These are phyloP conservation scores for Casuarina glauca DNA, from an alignment of 306 rosid species.

Conservation along the genomic window DNA sequence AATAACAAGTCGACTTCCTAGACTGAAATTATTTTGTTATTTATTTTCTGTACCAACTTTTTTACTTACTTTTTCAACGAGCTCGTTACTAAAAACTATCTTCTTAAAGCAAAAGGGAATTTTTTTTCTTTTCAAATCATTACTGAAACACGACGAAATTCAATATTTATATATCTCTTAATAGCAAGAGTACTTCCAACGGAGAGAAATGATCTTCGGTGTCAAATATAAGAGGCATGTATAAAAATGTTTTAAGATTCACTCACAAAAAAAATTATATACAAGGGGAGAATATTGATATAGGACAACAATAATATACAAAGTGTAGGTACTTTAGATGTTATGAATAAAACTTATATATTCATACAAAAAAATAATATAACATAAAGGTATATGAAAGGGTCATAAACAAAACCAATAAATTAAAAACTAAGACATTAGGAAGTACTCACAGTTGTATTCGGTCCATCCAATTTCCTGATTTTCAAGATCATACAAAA, in stretches of 20 bases:
- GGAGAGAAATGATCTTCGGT: background rate
- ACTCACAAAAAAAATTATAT: background rate
- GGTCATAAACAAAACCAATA: constrained; percentile 14
- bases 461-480: constrained; percentile 73
- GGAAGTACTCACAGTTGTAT: constrained; percentile 67
- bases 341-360: too few species aligned
- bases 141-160: too few species aligned
- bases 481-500: constrained; percentile 69
- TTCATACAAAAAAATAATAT: too few species aligned
- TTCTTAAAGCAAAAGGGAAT: too few species aligned
- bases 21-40: too few species aligned
- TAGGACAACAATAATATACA: background rate
- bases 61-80: too few species aligned
- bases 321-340: too few species aligned
- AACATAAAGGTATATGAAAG: constrained; percentile 1
- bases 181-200: background rate
- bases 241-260: background rate
- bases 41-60: too few species aligned
- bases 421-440: constrained; percentile 18
- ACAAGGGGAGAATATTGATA: background rate
- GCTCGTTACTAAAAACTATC: too few species aligned
- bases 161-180: background rate
- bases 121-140: too few species aligned
- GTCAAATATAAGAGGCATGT: background rate
- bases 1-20: too few species aligned